These are phyloP conservation scores for Boletellus sp. DNA, from an alignment of 768 basidiomycete species.

Conservation along the genomic window DNA sequence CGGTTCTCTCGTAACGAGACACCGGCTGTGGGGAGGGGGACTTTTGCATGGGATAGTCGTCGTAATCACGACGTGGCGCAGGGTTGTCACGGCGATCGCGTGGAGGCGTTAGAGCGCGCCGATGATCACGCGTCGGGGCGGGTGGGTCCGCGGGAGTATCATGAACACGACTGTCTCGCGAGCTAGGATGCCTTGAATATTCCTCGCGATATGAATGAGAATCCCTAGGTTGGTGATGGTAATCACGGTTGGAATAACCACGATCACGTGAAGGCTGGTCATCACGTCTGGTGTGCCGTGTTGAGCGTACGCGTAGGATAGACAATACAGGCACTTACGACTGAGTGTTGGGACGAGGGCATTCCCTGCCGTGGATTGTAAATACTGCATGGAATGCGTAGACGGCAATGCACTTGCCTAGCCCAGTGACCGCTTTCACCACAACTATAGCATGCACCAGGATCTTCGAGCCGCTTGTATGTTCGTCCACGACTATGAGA, in stretches of 20 bases:
- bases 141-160: constrained; percentile 39
- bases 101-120: constrained; percentile 58
- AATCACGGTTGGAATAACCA: constrained; percentile 51
- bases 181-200: constrained; percentile 40
- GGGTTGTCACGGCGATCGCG: constrained; percentile 67
- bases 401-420: constrained; percentile 45
- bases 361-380: constrained; percentile 52
- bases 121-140: constrained; percentile 49
- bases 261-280: constrained; percentile 58
- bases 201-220: constrained; percentile 52
- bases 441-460: constrained; percentile 86
- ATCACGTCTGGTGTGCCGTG: constrained; percentile 31
- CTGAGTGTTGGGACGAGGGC: constrained; percentile 50
- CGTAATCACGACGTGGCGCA: constrained; percentile 57
- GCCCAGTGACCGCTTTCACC: constrained; percentile 88
- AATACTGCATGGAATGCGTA: not conserved
- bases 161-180: constrained; percentile 58
- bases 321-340: constrained; percentile 40
- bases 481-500: constrained; percentile 82
- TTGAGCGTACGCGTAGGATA: not conserved
- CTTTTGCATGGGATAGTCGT: constrained; percentile 64
- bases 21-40: constrained; percentile 42
- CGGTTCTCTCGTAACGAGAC: constrained; percentile 53
- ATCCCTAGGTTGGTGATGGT: constrained; percentile 41
- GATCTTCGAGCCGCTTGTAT: constrained; percentile 79